Conservation (phyloP, 2,329 filamentous ascomycete species). For the Emmonsia crescens region DNA sequence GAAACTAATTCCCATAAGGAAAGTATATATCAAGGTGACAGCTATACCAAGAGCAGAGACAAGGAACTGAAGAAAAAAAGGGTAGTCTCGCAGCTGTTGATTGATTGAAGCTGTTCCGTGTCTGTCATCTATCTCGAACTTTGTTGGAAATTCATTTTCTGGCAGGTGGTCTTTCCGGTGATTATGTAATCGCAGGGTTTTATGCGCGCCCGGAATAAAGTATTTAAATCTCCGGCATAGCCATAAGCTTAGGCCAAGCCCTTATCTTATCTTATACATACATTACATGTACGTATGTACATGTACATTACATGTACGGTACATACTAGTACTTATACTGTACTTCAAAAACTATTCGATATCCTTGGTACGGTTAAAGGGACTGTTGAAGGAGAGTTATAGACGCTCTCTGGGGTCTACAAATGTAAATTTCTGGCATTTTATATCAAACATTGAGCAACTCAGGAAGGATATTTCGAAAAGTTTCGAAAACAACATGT, state of each 20-base stretch:
- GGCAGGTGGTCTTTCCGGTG: not conserved
- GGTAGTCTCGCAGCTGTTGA: not conserved
- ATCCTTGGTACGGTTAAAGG: too few relatives aligned
- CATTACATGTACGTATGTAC: too few relatives aligned
- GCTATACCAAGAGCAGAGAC: not conserved
- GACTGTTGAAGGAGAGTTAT: not conserved
- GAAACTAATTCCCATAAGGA: not conserved
- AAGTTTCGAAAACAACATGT: too few relatives aligned
- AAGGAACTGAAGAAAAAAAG: not conserved
- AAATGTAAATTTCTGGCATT: not conserved
- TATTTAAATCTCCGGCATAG: not conserved
- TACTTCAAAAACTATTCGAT: too few relatives aligned
- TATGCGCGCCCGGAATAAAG: not conserved
- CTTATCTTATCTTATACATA: not conserved
- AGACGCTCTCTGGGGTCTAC: not conserved
- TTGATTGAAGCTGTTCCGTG: not conserved
- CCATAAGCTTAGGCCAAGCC: too few relatives aligned
- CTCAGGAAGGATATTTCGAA: not conserved
- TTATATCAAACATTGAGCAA: not conserved
- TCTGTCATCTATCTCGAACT: not conserved
- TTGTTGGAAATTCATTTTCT: conserved; percentile 1
- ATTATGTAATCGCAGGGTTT: not conserved
- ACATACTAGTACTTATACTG: too few relatives aligned
- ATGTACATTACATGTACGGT: too few relatives aligned
- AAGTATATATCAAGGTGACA: not conserved